A percentile compares a stretch with the other conserved stretches of the same genome.
phyloP scores from a whole-genome alignment of 2,329 filamentous ascomycete species.

The Fonsecaea monophora region DNA sequence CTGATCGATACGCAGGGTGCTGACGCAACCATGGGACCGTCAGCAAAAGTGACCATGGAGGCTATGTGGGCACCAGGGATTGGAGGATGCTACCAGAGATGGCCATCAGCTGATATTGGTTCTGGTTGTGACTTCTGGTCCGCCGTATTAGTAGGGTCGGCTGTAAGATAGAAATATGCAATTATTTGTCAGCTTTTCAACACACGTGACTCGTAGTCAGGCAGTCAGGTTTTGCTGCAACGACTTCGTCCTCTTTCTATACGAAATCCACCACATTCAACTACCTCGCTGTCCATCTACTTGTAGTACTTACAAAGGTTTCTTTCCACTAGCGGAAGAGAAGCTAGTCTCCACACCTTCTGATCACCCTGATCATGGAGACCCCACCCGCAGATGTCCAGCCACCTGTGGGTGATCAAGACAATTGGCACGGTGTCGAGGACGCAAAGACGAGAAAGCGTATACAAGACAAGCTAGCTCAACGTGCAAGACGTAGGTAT shows the following conservation, averaged over 20 bases:
- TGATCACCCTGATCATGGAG: not conserved
- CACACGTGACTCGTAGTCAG: not conserved
- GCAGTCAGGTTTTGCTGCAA: too few relatives aligned
- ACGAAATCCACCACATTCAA: not conserved
- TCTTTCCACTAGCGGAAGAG: not conserved
- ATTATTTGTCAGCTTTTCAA: not conserved
- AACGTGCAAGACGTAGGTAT: conserved; percentile 46
- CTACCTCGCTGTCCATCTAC: not conserved
- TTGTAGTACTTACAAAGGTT: not conserved
- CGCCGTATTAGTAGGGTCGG: not conserved
- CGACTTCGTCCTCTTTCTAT: too few relatives aligned
- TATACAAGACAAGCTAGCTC: conserved; percentile 49
- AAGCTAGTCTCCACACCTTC: not conserved
- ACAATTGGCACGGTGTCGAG: conserved; percentile 45
- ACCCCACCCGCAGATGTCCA: not conserved
- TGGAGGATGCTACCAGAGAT: not conserved
- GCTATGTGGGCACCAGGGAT: not conserved
- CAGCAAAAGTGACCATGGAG: not conserved
- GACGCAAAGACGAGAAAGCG: conserved; percentile 49
- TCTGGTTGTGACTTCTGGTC: not conserved
- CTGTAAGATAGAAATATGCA: not conserved
- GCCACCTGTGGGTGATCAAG: not conserved
- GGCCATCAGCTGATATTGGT: not conserved
- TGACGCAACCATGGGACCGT: not conserved
- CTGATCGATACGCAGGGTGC: not conserved